phyloP scores from a whole-genome alignment of 2,329 filamentous ascomycete species.

The Sporothrix brunneoviolacea region DNA sequence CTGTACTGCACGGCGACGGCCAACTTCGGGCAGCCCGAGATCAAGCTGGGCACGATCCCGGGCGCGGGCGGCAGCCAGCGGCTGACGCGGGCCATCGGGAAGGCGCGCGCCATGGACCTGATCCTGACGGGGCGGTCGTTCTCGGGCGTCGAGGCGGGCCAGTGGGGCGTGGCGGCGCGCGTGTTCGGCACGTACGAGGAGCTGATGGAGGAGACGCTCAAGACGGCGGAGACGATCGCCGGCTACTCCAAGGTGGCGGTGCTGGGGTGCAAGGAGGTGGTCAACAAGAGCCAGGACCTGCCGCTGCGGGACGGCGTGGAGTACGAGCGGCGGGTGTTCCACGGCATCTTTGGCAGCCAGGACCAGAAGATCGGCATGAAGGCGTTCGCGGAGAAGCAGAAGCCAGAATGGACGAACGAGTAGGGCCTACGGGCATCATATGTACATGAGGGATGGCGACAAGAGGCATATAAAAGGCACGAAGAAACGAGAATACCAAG shows the following conservation, averaged over 20 bases:
- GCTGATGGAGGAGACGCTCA: constrained; percentile 71
- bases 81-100: constrained; percentile 74
- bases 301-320: constrained; percentile 84
- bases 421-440: constrained; percentile 31
- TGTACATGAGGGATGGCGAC: too few relatives aligned
- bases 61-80: constrained; percentile 89
- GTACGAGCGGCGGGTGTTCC: constrained; percentile 89
- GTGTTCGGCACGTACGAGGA: constrained; percentile 74
- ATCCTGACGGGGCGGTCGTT: constrained; percentile 83
- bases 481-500: neutral
- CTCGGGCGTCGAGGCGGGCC: constrained; percentile 72
- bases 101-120: constrained; percentile 84
- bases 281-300: constrained; percentile 96
- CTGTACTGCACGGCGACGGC: constrained; percentile 75
- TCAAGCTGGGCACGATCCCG: constrained; percentile 89
- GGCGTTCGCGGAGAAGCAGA: constrained; percentile 92
- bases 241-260: constrained; percentile 80
- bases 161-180: constrained; percentile 84
- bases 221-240: constrained; percentile 85
- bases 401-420: constrained; percentile 81
- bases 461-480: neutral
- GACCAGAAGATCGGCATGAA: constrained; percentile 98
- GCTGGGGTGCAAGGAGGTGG: constrained; percentile 91
- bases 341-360: constrained; percentile 83
- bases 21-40: constrained; percentile 94